Evolutionary conservation across 331 rosid species (phyloP).

Genomic region (Quercus lobata): DNA sequence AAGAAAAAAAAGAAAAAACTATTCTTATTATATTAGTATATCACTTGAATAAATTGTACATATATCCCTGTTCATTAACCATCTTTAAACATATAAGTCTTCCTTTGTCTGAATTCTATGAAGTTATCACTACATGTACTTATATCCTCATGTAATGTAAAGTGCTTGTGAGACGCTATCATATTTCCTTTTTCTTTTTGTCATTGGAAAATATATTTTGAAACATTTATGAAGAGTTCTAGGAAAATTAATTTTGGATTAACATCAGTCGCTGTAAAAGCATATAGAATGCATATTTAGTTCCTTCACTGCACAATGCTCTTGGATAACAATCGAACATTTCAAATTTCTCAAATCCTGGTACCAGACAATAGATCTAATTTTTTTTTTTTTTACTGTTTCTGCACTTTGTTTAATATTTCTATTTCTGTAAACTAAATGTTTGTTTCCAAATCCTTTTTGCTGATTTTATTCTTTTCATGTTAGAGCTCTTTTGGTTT

Average conservation of each 20-base stretch:
- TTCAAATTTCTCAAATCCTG: not conserved
- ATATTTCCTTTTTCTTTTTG: not conserved
- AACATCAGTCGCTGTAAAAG: not conserved
- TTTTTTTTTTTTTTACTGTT: not conserved
- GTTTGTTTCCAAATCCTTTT: not conserved
- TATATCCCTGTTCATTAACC: not conserved
- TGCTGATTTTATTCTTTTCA: not conserved
- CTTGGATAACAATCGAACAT: not conserved
- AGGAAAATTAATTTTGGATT: not conserved
- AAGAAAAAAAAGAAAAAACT: not conserved
- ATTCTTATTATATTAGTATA: not conserved
- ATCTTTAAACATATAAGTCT: not conserved
- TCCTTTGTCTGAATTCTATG: not conserved
- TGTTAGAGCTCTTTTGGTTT: not conserved
- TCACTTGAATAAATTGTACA: not conserved
- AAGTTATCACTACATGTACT: not conserved
- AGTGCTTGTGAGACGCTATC: not conserved
- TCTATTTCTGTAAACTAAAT: not conserved
- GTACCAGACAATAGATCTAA: not conserved
- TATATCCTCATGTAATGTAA: not conserved
- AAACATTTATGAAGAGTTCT: not conserved
- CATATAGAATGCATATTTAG: not conserved
- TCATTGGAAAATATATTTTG: not conserved
- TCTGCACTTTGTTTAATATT: not conserved
- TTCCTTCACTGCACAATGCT: not conserved